Percentiles rank a stretch among this genome's conserved stretches.
phyloP scores from a whole-genome alignment of 257 asterid species.

The Eustoma russellianum region DNA sequence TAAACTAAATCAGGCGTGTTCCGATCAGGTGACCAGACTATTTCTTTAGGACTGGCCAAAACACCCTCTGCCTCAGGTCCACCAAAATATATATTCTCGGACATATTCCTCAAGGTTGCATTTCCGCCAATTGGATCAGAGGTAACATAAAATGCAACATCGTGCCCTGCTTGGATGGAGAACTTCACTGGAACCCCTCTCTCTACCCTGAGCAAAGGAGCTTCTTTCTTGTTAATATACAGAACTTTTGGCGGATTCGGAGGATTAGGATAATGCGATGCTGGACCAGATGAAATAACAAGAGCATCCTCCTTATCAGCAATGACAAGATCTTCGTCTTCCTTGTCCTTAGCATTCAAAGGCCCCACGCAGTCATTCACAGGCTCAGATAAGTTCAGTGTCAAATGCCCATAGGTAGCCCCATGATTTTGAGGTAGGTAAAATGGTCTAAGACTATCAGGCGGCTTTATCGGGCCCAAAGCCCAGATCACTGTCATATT shows the following conservation, averaged over 20 bases:
- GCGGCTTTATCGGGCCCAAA: conserved; percentile 75
- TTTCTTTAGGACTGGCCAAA: conserved; percentile 69
- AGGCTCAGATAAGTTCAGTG: conserved; percentile 56
- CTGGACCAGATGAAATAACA: conserved; percentile 60
- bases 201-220: conserved; percentile 88
- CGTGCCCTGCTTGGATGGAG: conserved; percentile 96
- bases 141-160: conserved; percentile 90
- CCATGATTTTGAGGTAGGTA: conserved; percentile 97
- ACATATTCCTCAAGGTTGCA: conserved; percentile 70
- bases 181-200: conserved; percentile 91
- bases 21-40: conserved; percentile 87
- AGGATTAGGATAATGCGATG: conserved; percentile 88
- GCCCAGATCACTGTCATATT: conserved; percentile 93
- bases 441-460: conserved; percentile 76
- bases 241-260: conserved; percentile 87
- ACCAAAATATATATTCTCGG: conserved; percentile 88
- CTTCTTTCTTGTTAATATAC: conserved; percentile 89
- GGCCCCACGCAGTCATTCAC: conserved; percentile 88
- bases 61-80: conserved; percentile 96
- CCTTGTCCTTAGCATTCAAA: conserved; percentile 81
- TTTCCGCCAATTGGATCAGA: conserved; percentile 97
- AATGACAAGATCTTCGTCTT: conserved; percentile 88
- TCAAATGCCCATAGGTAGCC: conserved; percentile 66
- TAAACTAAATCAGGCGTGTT: conserved; percentile 90
- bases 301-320: conserved; percentile 92